phyloP scores from a whole-genome alignment of 805 yeast genomes.

The Jamesozyma spencerorum region DNA sequence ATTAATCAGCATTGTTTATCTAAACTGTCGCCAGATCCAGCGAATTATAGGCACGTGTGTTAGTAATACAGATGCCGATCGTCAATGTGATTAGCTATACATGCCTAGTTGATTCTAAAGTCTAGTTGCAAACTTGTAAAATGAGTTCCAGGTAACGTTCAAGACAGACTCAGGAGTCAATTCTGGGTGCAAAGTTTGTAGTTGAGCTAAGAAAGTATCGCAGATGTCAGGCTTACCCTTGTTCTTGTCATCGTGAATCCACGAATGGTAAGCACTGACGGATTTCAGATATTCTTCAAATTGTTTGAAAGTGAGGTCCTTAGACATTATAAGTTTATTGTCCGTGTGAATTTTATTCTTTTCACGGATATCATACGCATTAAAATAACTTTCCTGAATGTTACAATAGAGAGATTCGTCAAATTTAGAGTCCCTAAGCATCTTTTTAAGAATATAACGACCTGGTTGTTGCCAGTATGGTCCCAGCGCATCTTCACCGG shows the following conservation, averaged over 20 bases:
- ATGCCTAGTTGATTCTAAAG: not conserved
- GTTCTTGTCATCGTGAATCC: conserved; percentile 32
- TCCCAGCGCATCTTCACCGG: conserved; percentile 44
- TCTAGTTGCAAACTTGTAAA: conserved; percentile 20
- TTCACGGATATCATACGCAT: conserved; percentile 10
- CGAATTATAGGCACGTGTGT: conserved; percentile 1
- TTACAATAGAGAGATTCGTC: conserved; percentile 33
- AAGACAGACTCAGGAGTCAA: conserved; percentile 10
- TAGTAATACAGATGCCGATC: not conserved
- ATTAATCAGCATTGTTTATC: too few relatives aligned
- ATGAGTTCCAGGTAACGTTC: conserved; percentile 22
- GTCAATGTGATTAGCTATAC: not conserved
- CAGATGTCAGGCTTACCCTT: conserved; percentile 36
- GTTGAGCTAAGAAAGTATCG: conserved; percentile 38
- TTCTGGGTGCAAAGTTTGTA: conserved; percentile 29
- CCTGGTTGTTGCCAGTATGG: conserved; percentile 84
- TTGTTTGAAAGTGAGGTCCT: conserved; percentile 36
- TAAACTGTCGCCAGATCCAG: too few relatives aligned
- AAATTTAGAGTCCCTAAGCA: conserved; percentile 24
- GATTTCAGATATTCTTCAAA: conserved; percentile 52
- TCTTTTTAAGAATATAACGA: conserved; percentile 40
- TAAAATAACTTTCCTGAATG: conserved; percentile 27
- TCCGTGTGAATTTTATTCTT: not conserved
- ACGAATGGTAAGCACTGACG: conserved; percentile 60
- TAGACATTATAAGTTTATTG: conserved; percentile 26